These are phyloP conservation scores for Boletus sp. DNA, from an alignment of 1,284 basidiomycete species.

Conservation along the genomic window DNA sequence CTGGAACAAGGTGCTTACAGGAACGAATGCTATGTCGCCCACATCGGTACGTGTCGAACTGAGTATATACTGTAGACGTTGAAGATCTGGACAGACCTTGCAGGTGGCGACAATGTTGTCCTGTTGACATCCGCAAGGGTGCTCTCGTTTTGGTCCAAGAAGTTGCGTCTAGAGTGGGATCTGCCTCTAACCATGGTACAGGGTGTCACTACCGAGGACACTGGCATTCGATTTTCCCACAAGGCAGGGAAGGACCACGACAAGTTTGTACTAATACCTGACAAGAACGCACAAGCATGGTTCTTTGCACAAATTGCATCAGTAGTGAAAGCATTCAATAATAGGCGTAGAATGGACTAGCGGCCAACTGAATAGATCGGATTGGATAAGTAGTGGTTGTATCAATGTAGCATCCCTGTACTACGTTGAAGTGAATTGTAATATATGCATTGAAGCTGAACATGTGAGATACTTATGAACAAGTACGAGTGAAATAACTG, in stretches of 20 bases:
- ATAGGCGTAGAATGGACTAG: conserved; percentile 66
- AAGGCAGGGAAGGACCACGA: conserved; percentile 70
- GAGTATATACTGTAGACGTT: conserved; percentile 7
- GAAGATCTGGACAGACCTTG: conserved; percentile 52
- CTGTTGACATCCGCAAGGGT: conserved; percentile 79
- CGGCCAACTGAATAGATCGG: conserved; percentile 12
- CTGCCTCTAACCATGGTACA: conserved; percentile 85
- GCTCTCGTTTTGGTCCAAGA: conserved; percentile 84
- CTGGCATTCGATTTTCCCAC: conserved; percentile 83
- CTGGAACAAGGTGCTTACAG: conserved; percentile 85
- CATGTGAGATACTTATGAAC: conserved; percentile 19
- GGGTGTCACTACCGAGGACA: conserved; percentile 86
- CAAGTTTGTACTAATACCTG: conserved; percentile 73
- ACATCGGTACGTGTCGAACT: conserved; percentile 61
- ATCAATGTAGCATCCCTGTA: conserved; percentile 25
- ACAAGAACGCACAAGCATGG: conserved; percentile 72
- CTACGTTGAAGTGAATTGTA: conserved; percentile 19
- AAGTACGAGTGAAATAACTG: conserved; percentile 26
- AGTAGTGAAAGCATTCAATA: conserved; percentile 74
- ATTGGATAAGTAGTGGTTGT: conserved; percentile 16
- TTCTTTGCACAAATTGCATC: conserved; percentile 73
- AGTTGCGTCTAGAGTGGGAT: conserved; percentile 89
- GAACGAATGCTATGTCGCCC: conserved; percentile 87
- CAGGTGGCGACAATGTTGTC: conserved; percentile 81
- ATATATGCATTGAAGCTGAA: conserved; percentile 31